These are phyloP conservation scores for Talaromyces sp. DNA, from an alignment of 2,329 filamentous ascomycete species.

Conservation along the genomic window DNA sequence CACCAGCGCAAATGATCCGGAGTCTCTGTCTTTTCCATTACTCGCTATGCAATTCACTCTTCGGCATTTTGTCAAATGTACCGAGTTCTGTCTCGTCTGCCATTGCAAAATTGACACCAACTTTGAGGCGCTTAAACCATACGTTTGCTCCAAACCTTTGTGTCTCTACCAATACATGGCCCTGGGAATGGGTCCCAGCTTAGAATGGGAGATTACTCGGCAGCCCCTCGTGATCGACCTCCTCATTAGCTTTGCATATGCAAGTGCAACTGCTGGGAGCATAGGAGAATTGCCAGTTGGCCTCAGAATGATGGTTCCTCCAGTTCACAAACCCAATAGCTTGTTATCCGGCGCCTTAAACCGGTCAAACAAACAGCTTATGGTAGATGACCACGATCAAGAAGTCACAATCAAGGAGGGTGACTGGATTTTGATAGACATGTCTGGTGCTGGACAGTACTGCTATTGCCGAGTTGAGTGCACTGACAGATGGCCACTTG, in stretches of 20 bases:
- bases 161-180: conserved; percentile 87
- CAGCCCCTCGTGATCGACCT: conserved; percentile 83
- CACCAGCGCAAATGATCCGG: conserved; percentile 23
- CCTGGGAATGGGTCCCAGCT: conserved; percentile 77
- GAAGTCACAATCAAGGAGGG: conserved; percentile 42
- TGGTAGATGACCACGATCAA: background rate
- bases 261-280: conserved; percentile 43
- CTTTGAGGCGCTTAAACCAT: conserved; percentile 56
- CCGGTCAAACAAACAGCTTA: conserved; percentile 4
- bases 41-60: conserved; percentile 71
- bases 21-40: conserved; percentile 54
- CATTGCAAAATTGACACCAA: conserved; percentile 64
- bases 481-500: conserved; percentile 43
- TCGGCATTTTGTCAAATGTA: conserved; percentile 74
- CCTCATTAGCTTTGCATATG: conserved; percentile 76
- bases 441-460: conserved; percentile 6
- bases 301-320: conserved; percentile 54
- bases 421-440: conserved; percentile 51
- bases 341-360: background rate
- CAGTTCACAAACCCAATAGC: background rate
- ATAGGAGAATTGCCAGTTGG: conserved; percentile 58
- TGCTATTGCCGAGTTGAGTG: conserved; percentile 53
- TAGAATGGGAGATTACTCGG: conserved; percentile 77
- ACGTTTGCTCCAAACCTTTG: conserved; percentile 70
- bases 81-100: conserved; percentile 83